phyloP scores from a whole-genome alignment of 768 basidiomycete species.

The Hygrocybe punicea region DNA sequence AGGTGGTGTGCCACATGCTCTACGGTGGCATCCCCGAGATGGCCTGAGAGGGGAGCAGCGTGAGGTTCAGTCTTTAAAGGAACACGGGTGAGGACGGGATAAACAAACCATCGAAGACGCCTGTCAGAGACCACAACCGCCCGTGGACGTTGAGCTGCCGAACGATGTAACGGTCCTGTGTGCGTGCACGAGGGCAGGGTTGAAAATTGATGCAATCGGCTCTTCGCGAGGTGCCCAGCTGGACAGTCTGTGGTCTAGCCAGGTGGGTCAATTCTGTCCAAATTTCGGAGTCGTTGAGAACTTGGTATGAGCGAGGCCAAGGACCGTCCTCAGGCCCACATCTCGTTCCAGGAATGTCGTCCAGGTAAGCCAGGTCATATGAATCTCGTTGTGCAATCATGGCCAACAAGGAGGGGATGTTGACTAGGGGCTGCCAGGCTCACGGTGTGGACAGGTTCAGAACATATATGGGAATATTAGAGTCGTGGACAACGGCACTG shows the following conservation, averaged over 20 bases:
- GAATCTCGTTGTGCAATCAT: constrained; percentile 40
- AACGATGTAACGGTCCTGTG: constrained; percentile 64
- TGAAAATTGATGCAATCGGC: constrained; percentile 68
- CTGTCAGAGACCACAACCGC: constrained; percentile 60
- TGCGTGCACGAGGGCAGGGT: constrained; percentile 50
- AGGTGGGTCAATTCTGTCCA: constrained; percentile 50
- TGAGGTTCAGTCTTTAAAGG: background rate
- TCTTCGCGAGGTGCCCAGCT: constrained; percentile 34
- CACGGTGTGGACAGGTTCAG: background rate
- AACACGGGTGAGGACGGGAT: constrained; percentile 3
- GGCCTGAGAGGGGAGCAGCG: constrained; percentile 36
- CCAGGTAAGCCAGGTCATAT: constrained; percentile 47
- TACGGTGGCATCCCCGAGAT: constrained; percentile 66
- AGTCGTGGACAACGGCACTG: background rate
- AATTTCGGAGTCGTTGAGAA: constrained; percentile 48
- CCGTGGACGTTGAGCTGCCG: constrained; percentile 55
- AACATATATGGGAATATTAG: background rate
- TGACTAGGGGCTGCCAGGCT: constrained; percentile 4
- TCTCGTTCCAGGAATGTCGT: constrained; percentile 61
- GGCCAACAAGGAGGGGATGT: constrained; percentile 21
- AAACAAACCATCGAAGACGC: constrained; percentile 64
- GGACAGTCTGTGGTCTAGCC: constrained; percentile 49
- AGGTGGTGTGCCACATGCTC: constrained; percentile 66
- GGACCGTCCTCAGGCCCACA: constrained; percentile 63
- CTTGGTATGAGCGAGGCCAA: constrained; percentile 59